A percentile compares a stretch with the other conserved stretches of the same genome.
Evolutionary conservation across 345 rosid species (phyloP).

Genomic region (Triadica sebifera): DNA sequence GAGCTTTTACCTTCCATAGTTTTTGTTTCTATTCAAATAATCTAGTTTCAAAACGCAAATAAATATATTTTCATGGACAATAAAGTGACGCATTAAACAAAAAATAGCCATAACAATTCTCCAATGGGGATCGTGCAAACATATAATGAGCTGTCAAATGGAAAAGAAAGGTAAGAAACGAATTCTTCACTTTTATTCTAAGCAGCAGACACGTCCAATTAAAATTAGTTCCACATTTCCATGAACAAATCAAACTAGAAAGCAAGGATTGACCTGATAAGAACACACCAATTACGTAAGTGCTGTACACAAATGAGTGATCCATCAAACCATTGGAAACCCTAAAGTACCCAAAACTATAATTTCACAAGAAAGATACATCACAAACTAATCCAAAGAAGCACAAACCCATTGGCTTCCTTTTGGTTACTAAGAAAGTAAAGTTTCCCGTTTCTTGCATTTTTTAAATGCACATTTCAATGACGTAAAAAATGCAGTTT

Average conservation of each 20-base stretch:
- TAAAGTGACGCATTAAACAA: not conserved
- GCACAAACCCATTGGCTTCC: not conserved
- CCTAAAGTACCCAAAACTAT: not conserved
- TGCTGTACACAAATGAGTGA: not conserved
- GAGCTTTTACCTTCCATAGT: slow-evolving; percentile 5
- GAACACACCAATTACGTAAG: not conserved
- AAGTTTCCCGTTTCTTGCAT: not conserved
- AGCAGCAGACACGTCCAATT: not conserved
- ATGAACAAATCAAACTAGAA: not conserved
- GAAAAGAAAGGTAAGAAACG: not conserved
- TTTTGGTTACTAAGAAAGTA: not conserved
- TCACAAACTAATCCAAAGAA: not conserved
- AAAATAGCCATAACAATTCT: not conserved
- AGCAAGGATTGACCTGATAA: not conserved
- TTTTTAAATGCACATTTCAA: not conserved
- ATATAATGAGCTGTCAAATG: not conserved
- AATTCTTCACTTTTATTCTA: not conserved
- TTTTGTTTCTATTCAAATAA: not conserved
- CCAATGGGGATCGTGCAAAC: not conserved
- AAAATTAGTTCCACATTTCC: not conserved
- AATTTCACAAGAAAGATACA: not conserved
- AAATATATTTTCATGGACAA: not conserved
- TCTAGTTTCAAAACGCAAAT: slow-evolving; percentile 16
- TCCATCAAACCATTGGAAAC: slow-evolving; percentile 11
- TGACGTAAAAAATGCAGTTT: no score